A percentile compares a stretch with the other conserved stretches of the same genome.
Conservation (phyloP, 768 basidiomycete genomes). For the Russula compacta region DNA sequence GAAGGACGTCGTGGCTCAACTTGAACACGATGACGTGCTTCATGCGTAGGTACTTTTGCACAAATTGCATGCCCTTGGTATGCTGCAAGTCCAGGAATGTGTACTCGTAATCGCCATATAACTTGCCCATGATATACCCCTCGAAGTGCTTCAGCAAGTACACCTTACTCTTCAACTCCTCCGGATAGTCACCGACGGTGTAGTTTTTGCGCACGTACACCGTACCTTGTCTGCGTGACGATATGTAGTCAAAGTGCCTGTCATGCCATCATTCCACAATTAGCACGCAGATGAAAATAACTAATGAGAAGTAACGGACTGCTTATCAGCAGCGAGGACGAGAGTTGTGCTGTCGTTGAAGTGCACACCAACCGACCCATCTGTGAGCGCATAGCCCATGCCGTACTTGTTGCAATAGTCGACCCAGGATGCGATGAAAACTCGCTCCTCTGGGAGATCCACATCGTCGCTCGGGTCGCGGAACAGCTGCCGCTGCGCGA, state of each 20-base stretch:
- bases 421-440: conserved; percentile 98
- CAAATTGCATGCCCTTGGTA: conserved; percentile 86
- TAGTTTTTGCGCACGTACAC: conserved; percentile 67
- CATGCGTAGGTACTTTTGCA: conserved; percentile 92
- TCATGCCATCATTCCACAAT: neutral
- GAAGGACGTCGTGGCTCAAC: conserved; percentile 90
- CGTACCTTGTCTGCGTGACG: conserved; percentile 53
- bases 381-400: conserved; percentile 97
- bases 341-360: conserved; percentile 93
- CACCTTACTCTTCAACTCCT: conserved; percentile 82
- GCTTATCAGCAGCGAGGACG: conserved; percentile 77
- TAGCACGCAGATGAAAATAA: neutral
- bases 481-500: conserved; percentile 53
- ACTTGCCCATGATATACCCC: conserved; percentile 83
- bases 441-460: conserved; percentile 51
- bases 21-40: conserved; percentile 96
- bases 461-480: conserved; percentile 50
- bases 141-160: conserved; percentile 93
- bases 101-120: conserved; percentile 80
- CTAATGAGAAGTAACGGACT: conserved; percentile 41
- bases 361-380: conserved; percentile 90
- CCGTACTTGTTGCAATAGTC: conserved; percentile 99
- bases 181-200: conserved; percentile 61
- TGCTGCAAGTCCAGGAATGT: conserved; percentile 61
- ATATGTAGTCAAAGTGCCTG: conserved; percentile 87